Evolutionary conservation across 306 rosid genomes (phyloP).

Genomic region (Cyamopsis tetragonoloba): DNA sequence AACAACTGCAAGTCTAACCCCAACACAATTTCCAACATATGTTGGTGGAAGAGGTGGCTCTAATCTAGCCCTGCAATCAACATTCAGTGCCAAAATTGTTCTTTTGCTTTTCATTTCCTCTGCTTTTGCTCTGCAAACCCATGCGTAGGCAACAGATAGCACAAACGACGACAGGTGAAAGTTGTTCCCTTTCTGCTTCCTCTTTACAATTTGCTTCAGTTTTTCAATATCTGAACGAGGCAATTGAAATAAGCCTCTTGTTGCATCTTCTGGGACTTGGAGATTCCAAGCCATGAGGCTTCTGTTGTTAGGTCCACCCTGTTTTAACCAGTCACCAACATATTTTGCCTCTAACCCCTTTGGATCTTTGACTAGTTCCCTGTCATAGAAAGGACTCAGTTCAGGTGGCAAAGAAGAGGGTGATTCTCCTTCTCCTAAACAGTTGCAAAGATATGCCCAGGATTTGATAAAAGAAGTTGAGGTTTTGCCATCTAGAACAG

Average conservation of each 20-base stretch:
- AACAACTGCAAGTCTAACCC: background rate
- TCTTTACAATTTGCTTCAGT: constrained; percentile 10
- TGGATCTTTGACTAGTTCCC: constrained; percentile 36
- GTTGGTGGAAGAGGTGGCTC: constrained; percentile 37
- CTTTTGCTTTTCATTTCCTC: background rate
- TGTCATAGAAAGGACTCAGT: constrained; percentile 34
- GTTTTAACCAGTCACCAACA: constrained; percentile 31
- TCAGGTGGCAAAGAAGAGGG: background rate
- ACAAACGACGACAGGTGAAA: constrained; percentile 36
- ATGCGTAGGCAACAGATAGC: constrained; percentile 28
- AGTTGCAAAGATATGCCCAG: constrained; percentile 49
- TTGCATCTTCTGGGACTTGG: background rate
- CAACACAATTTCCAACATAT: constrained; percentile 54
- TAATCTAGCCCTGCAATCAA: constrained; percentile 37
- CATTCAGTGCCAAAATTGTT: background rate
- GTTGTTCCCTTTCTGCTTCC: background rate
- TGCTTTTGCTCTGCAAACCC: constrained; percentile 31
- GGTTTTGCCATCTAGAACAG: constrained; percentile 36
- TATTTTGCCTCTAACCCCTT: background rate
- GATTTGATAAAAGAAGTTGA: constrained; percentile 45
- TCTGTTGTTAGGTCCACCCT: constrained; percentile 41
- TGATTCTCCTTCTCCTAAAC: background rate
- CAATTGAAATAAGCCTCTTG: constrained; percentile 31
- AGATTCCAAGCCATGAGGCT: constrained; percentile 43
- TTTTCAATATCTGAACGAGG: constrained; percentile 19